phyloP scores from a whole-genome alignment of 352 stramenopile genomes.

The Chrysophaeum taylorii region DNA sequence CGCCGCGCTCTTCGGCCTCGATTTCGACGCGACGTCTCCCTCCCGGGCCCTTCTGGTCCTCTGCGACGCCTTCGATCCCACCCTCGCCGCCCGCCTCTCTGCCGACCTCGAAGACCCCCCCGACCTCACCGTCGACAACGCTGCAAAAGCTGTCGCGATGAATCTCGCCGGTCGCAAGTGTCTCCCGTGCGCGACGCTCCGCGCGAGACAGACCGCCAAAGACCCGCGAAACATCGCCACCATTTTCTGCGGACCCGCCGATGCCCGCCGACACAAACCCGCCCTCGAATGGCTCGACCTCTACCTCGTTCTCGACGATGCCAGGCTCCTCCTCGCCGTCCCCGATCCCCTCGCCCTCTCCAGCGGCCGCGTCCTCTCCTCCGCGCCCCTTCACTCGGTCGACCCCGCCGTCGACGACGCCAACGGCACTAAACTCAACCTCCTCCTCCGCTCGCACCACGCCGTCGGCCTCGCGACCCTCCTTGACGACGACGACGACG shows the following conservation, averaged over 20 bases:
- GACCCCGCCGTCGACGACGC: background rate
- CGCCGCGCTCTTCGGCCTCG: no score
- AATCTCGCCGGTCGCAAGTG: background rate
- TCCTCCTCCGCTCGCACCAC: background rate
- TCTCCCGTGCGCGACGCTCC: background rate
- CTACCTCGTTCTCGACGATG: background rate
- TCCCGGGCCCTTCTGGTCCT: no score
- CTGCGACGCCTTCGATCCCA: no score
- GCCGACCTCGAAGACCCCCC: no score
- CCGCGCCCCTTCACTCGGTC: background rate
- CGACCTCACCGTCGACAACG: no score
- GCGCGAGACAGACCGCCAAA: no score
- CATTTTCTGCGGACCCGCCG: no score
- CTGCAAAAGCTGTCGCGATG: background rate
- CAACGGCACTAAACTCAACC: background rate
- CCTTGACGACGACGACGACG: background rate
- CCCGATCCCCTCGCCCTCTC: background rate
- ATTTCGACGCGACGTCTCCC: no score
- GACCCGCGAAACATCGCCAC: no score
- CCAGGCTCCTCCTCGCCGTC: background rate
- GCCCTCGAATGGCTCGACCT: background rate
- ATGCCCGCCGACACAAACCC: background rate
- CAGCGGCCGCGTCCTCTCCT: background rate
- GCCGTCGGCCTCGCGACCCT: background rate
- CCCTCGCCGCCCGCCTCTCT: no score